These are phyloP conservation scores for Elsinoe perseae DNA, from an alignment of 2,329 filamentous ascomycete species.

Conservation along the genomic window DNA sequence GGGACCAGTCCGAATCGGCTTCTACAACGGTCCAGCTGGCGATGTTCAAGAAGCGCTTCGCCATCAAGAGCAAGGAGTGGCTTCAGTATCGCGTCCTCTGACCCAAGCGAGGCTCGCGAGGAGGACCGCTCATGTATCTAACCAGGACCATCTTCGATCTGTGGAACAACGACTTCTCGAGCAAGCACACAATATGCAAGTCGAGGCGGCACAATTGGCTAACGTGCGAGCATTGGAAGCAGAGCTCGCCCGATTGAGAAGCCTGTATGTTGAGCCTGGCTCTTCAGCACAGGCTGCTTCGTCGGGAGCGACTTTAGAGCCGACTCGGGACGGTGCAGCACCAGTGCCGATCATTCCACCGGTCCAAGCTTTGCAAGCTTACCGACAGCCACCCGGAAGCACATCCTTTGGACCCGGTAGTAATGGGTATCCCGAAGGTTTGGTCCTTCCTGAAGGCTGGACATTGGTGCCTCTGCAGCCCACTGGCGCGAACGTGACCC, in stretches of 20 bases:
- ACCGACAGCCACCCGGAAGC: conserved; percentile 21
- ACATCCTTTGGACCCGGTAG: conserved; percentile 34
- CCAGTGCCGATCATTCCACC: neutral
- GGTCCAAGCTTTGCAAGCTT: conserved; percentile 25
- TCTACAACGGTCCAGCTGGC: conserved; percentile 49
- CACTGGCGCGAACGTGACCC: neutral
- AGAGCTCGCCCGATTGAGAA: conserved; percentile 60
- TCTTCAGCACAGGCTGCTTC: conserved; percentile 18
- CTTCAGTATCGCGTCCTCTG: neutral
- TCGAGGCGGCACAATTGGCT: conserved; percentile 60
- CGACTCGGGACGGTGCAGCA: neutral
- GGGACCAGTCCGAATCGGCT: conserved; percentile 66
- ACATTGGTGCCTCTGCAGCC: conserved; percentile 40
- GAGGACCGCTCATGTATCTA: conserved; percentile 20
- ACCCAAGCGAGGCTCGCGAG: conserved; percentile 27
- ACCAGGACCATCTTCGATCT: conserved; percentile 52
- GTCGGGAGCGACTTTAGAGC: neutral
- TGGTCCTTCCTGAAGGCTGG: conserved; percentile 48
- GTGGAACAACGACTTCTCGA: conserved; percentile 62
- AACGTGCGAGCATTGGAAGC: conserved; percentile 58
- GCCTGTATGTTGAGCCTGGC: conserved; percentile 22
- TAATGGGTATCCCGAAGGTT: conserved; percentile 42
- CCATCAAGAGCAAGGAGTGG: neutral
- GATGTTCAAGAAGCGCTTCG: conserved; percentile 39
- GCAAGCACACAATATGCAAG: conserved; percentile 56